These are phyloP conservation scores for Eutypella sp. DNA, from an alignment of 2,329 filamentous ascomycete species.

Conservation along the genomic window DNA sequence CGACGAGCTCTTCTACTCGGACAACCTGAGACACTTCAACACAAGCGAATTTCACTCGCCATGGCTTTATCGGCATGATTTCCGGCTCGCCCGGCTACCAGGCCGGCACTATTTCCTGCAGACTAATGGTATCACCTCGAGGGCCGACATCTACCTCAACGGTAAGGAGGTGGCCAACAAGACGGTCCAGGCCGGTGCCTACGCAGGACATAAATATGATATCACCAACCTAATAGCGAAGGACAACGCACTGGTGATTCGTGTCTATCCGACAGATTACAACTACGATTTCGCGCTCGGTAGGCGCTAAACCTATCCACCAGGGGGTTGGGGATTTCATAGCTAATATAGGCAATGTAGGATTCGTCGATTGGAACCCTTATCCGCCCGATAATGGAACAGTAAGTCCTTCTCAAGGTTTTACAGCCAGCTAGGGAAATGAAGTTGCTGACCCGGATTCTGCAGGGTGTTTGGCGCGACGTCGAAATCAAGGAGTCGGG, in stretches of 20 bases:
- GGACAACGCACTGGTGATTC: constrained; percentile 47
- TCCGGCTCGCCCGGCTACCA: constrained; percentile 29
- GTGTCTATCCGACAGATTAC: constrained; percentile 54
- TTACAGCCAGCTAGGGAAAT: too few species aligned
- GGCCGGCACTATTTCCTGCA: constrained; percentile 45
- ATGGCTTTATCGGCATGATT: constrained; percentile 56
- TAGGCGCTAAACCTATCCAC: too few species aligned
- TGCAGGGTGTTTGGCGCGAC: constrained; percentile 59
- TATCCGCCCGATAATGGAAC: constrained; percentile 58
- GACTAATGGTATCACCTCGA: constrained; percentile 56
- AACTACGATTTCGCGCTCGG: constrained; percentile 53
- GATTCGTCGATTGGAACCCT: constrained; percentile 60
- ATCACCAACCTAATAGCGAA: constrained; percentile 40
- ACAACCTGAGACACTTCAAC: constrained; percentile 40
- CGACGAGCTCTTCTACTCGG: constrained; percentile 49
- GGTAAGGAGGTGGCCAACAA: constrained; percentile 46
- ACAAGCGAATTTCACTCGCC: constrained; percentile 44
- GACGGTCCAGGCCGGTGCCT: constrained; percentile 48
- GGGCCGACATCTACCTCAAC: constrained; percentile 57
- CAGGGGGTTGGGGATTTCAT: too few species aligned
- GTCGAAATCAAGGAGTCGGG: constrained; percentile 52
- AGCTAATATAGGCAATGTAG: too few species aligned
- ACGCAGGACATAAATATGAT: constrained; percentile 51
- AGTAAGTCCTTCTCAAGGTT: too few species aligned
- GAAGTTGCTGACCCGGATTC: too few species aligned